Conservation (phyloP, 176 grass and related monocot species). For the Aechmea fasciata region DNA sequence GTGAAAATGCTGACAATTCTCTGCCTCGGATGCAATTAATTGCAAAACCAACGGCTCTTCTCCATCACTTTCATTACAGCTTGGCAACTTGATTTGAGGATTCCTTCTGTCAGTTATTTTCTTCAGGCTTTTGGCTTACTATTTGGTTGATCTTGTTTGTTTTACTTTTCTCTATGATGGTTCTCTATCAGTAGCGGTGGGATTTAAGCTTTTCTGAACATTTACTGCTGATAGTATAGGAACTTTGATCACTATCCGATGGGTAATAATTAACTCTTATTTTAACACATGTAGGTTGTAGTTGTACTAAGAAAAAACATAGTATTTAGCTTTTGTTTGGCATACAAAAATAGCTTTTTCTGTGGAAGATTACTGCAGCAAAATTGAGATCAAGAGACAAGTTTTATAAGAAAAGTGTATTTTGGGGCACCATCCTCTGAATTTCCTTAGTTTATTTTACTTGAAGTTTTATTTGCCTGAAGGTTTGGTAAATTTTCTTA, state of each 20-base stretch:
- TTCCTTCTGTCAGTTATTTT: background rate
- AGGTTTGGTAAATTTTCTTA: no score
- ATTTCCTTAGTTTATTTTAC: no score
- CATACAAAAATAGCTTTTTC: no score
- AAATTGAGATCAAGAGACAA: no score
- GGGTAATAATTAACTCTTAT: background rate
- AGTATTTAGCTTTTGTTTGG: background rate
- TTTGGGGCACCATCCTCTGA: no score
- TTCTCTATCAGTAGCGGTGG: background rate
- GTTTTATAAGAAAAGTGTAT: no score
- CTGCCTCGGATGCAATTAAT: background rate
- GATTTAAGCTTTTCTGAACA: background rate
- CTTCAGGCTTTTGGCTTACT: background rate
- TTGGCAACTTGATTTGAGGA: background rate
- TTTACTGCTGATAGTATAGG: background rate
- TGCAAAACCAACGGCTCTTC: background rate
- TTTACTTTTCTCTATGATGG: no score
- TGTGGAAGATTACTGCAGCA: no score
- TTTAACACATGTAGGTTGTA: background rate
- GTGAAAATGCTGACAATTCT: background rate
- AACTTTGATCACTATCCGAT: background rate
- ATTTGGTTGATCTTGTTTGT: background rate
- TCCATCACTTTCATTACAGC: background rate
- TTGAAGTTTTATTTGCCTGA: no score
- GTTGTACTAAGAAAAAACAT: background rate